Base-by-base conservation (phyloP, 495 filamentous ascomycete species). In the Penicillium verhagenii region DNA sequence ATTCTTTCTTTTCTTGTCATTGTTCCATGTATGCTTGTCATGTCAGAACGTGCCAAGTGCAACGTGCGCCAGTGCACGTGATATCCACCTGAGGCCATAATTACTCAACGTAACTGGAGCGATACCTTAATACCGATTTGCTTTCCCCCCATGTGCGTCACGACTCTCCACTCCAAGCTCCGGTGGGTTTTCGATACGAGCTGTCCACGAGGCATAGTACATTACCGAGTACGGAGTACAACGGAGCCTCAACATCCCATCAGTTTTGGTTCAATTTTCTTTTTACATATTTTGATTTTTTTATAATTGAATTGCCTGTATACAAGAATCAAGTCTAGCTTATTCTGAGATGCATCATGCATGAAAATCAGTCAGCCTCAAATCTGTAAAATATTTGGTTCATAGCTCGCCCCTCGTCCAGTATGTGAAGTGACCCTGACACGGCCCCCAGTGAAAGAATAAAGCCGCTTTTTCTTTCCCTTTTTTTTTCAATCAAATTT, bases 141-240 rank as follows among this genome's bases (percentile, higher is more conserved):
- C n/a, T n/a, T 21, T 6, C 16, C 46, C 11, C 47, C 53, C 35
- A 56, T 54, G 57, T 63, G 63, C 60, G 63, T 63, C 52, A 57
- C 52, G 59, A 62, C 63, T 63, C 60, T 66, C 60, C 59, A 66
- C 62, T 56, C 26, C 40, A 40, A 64, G 61, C 56, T 59, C 55
- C 61, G 53, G 54, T 63, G 60, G 54, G 48, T 60, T 55, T 37
- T 25, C 23, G 20, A 37, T 33, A 37, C 29, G 31, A 31, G 29
- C 46, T n/a, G n/a, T n/a, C 47, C 44, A 33, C 46, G 46, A 48
- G 26, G 45, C 7, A 25, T 31, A n/a, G 10, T 46, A 24, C 20
- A 46, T 39, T 31, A 31, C 28, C 5, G 18, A 16, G 6, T 40
- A 40, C n/a, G 6, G 7, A n/a, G 24, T 20, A 45, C 24, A 4